Percentiles rank a stretch among this genome's conserved stretches.
Evolutionary conservation across 352 stramenopile species (phyloP).

Genomic region (Globisporangium polare): DNA sequence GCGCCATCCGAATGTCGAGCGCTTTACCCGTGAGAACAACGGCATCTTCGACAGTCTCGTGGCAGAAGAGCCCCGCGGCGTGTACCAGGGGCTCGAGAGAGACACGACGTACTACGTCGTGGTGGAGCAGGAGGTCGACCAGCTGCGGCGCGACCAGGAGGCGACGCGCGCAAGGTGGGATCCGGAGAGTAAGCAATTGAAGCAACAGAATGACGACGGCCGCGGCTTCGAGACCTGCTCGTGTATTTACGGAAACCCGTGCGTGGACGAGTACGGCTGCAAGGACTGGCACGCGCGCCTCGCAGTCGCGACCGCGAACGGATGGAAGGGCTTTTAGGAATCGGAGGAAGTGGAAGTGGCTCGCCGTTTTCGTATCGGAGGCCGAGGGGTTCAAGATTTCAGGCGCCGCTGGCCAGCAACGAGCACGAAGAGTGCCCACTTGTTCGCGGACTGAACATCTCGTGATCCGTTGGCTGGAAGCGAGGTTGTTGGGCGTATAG

Average conservation of each 20-base stretch:
- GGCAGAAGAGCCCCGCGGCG: constrained; percentile 62
- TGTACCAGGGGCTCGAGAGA: constrained; percentile 64
- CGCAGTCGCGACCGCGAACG: constrained; percentile 79
- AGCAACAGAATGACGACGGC: constrained; percentile 45
- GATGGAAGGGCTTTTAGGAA: constrained; percentile 74
- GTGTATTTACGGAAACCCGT: constrained; percentile 89
- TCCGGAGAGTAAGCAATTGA: constrained; percentile 26
- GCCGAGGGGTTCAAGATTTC: too few species aligned
- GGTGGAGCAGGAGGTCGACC: constrained; percentile 74
- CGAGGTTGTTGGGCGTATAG: too few species aligned
- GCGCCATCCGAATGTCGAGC: constrained; percentile 37
- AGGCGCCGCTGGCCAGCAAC: too few species aligned
- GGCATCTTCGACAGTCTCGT: constrained; percentile 57
- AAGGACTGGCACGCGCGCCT: constrained; percentile 86
- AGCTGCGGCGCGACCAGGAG: constrained; percentile 62
- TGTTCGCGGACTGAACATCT: too few species aligned
- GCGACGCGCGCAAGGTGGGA: constrained; percentile 50
- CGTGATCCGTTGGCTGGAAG: too few species aligned
- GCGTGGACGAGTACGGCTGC: constrained; percentile 88
- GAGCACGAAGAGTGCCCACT: too few species aligned
- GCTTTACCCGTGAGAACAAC: constrained; percentile 44
- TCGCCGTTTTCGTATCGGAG: too few species aligned
- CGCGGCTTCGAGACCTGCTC: constrained; percentile 81
- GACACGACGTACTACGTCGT: constrained; percentile 80
- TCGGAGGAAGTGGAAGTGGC: too few species aligned